Evolutionary conservation across 2,329 filamentous ascomycete species (phyloP), one percentile per base, ranked within the genome.

Genomic region (Periglandula ipomoeae): DNA sequence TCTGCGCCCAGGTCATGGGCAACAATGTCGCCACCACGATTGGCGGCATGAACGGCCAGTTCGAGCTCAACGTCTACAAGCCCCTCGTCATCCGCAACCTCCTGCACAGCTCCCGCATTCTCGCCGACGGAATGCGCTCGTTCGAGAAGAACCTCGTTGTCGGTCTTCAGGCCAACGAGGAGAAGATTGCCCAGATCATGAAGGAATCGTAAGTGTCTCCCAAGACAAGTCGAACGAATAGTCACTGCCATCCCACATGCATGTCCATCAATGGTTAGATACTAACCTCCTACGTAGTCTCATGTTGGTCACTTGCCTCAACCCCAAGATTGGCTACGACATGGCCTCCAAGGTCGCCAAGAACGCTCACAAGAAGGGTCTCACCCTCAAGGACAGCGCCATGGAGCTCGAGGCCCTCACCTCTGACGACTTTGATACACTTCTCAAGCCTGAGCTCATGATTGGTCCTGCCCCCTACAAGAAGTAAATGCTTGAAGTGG

Each of bases 1-100:
- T 97, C 52, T 96, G 91, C 74, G 82, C 88, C 19, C 93, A 98
- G 71, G 91, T 98, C 53, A 95, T 97, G 79, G 93, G 93, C 63
- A 98, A 98, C 78, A 84, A 97, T 66, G 85, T 89, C 47, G 89
- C 93, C 34, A 84, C 88, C 52, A 96, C 91, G 26, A 89, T 97
- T 60, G 89, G 89, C 54, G 93, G 91, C 64, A 94, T 94, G 75
- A 95, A 93, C 73, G 93, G 93, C 57, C 94, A 97, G 74, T 98
- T 98, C 61, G 93, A 97, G 72, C 81, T 98, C 58, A 98, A 97
- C 71, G 93, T 97, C 49, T 98, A 95, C 82, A 97, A 97, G 79
- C 93, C 93, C 39, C 81, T 97, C 51, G 79, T 98, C 66, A 97
- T 97, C 70, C 81, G 86, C 70, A 97, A 97, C 74, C 75, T 97